These are phyloP conservation scores for Populus tremula DNA, from an alignment of 345 rosid genomes.

Conservation along the genomic window DNA sequence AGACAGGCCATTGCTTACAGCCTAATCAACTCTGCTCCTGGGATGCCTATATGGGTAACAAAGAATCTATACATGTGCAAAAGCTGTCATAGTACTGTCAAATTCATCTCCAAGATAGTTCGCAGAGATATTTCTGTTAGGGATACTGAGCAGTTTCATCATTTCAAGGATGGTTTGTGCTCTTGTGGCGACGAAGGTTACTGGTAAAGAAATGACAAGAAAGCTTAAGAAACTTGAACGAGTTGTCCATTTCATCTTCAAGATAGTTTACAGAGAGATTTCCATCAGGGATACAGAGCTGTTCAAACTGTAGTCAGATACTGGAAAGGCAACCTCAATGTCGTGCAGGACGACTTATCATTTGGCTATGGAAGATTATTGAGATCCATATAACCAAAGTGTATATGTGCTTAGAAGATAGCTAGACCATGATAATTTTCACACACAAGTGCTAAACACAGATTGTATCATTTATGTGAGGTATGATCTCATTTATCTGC, in stretches of 20 bases:
- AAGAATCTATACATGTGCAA: slow-evolving; percentile 34
- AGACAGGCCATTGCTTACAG: slow-evolving; percentile 27
- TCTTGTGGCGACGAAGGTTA: slow-evolving; percentile 39
- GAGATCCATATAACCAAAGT: not conserved
- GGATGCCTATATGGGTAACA: slow-evolving; percentile 32
- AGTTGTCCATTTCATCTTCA: not conserved
- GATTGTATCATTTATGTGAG: not conserved
- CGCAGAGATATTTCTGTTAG: slow-evolving; percentile 33
- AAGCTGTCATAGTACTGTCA: slow-evolving; percentile 21
- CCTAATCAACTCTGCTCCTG: slow-evolving; percentile 32
- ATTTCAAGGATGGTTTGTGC: slow-evolving; percentile 33
- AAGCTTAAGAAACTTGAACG: slow-evolving; percentile 4
- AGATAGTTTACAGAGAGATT: not conserved
- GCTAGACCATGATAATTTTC: not conserved
- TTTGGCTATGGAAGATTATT: not conserved
- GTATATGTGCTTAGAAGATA: not conserved
- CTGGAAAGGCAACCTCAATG: slow-evolving; percentile 2
- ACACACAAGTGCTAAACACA: not conserved
- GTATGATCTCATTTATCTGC: not conserved
- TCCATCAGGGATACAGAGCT: not conserved
- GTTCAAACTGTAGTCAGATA: not conserved
- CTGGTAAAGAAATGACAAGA: slow-evolving; percentile 26
- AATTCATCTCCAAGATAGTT: slow-evolving; percentile 28
- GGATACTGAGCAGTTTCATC: slow-evolving; percentile 35
- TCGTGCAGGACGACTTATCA: not conserved